Evolutionary conservation across 176 grass and related monocot genomes (phyloP), one percentile per base, ranked within the genome.

Genomic region (Aegilops speltoides): DNA sequence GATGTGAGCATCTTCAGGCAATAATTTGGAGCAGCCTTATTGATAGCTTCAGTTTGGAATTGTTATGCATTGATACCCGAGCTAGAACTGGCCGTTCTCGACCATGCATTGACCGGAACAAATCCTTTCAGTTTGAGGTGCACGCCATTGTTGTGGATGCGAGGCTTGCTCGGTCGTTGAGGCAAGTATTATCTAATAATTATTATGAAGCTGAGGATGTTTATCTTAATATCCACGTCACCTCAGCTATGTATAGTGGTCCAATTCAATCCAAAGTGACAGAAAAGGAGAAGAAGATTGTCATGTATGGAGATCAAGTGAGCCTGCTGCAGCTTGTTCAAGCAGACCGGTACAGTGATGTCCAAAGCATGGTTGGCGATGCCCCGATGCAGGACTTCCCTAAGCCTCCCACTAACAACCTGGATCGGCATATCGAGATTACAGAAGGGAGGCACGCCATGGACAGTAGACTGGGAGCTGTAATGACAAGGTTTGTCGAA

Each of bases 131-230:
- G 2, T 28, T 83, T 2, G n/a, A 45, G 15, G 17, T 64, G 10
- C 69, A 84, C 29, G 69, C 69, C n/a, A 10, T 23, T 64, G 0
- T 75, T 46, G 50, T 54, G 0, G 50, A 54, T 19, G 50, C 50
- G 16, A 54, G 50, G 50, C 50, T 54, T 54, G 15, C 14, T 64
- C 50, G 16, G 15, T 54, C 50, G 0, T 6, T 54, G 15, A 0
- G 4, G 4, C 0, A 0, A 0, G 10, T 6, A 73, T 7, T 73
- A 8, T 0, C n/a, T n/a, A n/a, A 3, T 29, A 0, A 19, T 0
- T 0, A 12, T n/a, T 1, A 1, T 1, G 4, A 0, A 5, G 0
- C 3, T 17, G 6, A 24, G 4, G 4, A 22, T 57, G 8, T 37
- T 24, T 61, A 8, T 54, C 28, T 80, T 1, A 52, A 48, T 34